Evolutionary conservation across 768 basidiomycete species (phyloP).

Genomic region (Mycena venus): DNA sequence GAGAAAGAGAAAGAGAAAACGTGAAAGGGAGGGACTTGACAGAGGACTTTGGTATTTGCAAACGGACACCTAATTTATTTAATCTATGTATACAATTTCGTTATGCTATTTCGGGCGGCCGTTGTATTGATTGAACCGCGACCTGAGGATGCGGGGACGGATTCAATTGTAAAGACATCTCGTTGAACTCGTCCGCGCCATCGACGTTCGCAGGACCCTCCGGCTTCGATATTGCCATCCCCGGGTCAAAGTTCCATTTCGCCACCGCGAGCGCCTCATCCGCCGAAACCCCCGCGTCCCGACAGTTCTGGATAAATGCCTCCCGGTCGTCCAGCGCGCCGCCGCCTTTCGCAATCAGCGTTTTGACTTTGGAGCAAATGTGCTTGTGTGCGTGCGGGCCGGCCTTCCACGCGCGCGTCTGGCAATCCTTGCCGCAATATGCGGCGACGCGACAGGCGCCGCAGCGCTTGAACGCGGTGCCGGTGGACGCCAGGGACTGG

Average conservation of each 20-base stretch:
- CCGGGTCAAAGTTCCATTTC: conserved; percentile 1
- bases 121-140: too few relatives aligned
- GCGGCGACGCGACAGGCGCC: conserved; percentile 6
- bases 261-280: too few relatives aligned
- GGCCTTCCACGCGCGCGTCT: conserved; percentile 7
- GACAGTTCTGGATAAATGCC: background rate
- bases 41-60: background rate
- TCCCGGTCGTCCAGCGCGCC: conserved; percentile 6
- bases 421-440: conserved; percentile 2
- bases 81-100: too few relatives aligned
- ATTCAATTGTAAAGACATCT: background rate
- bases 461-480: too few relatives aligned
- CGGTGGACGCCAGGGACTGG: conserved; percentile 2
- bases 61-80: background rate
- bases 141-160: background rate
- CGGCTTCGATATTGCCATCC: background rate
- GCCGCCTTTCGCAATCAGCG: background rate
- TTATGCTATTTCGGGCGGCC: too few relatives aligned
- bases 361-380: background rate
- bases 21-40: background rate
- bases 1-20: background rate
- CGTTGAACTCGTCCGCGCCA: background rate
- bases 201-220: background rate
- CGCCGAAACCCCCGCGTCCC: too few relatives aligned
- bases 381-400: background rate